Evolutionary conservation across 495 filamentous ascomycete genomes (phyloP).

Genomic region (Penicillium tannophilum): DNA sequence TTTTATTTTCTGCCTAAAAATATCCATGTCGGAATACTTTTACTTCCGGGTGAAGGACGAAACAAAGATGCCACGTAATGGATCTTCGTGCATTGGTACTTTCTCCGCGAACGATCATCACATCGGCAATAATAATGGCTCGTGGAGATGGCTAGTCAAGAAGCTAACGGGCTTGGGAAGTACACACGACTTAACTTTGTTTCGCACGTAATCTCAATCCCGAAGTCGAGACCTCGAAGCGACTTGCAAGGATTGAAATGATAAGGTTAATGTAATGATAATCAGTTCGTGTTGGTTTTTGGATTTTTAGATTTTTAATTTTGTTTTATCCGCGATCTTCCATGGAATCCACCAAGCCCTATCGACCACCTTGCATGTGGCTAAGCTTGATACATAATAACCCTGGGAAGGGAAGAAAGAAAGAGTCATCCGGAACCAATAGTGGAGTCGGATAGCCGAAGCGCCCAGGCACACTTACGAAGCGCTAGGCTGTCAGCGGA

Average conservation of each 20-base stretch:
- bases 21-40: neutral
- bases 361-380: constrained; percentile 23
- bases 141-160: neutral
- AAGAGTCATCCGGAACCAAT: constrained; percentile 7
- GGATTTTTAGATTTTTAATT: too few relatives aligned
- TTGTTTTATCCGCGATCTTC: neutral
- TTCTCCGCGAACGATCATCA: neutral
- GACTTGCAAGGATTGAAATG: neutral
- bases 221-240: neutral
- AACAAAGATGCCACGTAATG: constrained; percentile 9
- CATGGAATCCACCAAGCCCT: constrained; percentile 6
- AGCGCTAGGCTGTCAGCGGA: constrained; percentile 15
- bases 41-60: neutral
- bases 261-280: neutral
- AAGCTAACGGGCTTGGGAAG: constrained; percentile 3
- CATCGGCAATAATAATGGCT: neutral
- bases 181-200: constrained; percentile 12
- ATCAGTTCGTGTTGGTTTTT: too few relatives aligned
- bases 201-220: neutral
- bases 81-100: neutral
- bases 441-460: constrained; percentile 18
- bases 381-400: constrained; percentile 1
- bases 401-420: too few relatives aligned
- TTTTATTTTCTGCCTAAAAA: neutral
- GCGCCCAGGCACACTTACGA: constrained; percentile 9